Conservation (phyloP, 2,329 filamentous ascomycete genomes). For the Hypoxylon sp. region DNA sequence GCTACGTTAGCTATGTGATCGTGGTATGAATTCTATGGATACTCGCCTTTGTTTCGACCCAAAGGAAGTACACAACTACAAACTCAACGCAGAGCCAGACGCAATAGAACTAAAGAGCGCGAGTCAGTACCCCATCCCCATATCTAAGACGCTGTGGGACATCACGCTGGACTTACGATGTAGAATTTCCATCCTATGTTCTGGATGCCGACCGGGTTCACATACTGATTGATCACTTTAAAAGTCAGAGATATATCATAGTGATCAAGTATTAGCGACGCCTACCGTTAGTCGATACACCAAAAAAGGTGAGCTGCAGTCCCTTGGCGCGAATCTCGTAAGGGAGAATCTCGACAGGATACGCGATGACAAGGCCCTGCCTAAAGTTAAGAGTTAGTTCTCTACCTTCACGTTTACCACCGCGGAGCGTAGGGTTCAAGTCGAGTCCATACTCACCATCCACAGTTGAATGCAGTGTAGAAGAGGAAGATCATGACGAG, state of each 20-base stretch:
- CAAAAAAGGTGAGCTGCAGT: constrained; percentile 59
- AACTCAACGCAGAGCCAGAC: constrained; percentile 16
- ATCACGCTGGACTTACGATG: constrained; percentile 48
- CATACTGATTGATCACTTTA: constrained; percentile 55
- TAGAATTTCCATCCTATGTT: constrained; percentile 58
- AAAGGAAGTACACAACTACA: constrained; percentile 20
- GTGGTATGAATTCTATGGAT: neutral
- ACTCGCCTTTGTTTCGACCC: constrained; percentile 15
- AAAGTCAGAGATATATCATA: constrained; percentile 44
- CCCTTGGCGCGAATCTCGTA: constrained; percentile 58
- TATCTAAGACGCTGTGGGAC: neutral
- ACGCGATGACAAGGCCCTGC: constrained; percentile 59
- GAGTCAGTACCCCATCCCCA: neutral
- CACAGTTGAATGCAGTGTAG: constrained; percentile 18
- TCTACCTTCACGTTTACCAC: constrained; percentile 56
- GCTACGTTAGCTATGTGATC: constrained; percentile 10
- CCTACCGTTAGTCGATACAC: constrained; percentile 12
- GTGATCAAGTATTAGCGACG: neutral
- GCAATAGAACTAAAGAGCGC: constrained; percentile 12
- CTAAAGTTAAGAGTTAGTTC: constrained; percentile 1
- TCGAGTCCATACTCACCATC: constrained; percentile 14
- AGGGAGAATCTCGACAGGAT: constrained; percentile 59
- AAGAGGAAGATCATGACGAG: constrained; percentile 20
- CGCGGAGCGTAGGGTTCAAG: constrained; percentile 58
- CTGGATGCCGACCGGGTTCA: constrained; percentile 56